phyloP scores from a whole-genome alignment of 2,329 filamentous ascomycete species.

The Fusarium sp. region DNA sequence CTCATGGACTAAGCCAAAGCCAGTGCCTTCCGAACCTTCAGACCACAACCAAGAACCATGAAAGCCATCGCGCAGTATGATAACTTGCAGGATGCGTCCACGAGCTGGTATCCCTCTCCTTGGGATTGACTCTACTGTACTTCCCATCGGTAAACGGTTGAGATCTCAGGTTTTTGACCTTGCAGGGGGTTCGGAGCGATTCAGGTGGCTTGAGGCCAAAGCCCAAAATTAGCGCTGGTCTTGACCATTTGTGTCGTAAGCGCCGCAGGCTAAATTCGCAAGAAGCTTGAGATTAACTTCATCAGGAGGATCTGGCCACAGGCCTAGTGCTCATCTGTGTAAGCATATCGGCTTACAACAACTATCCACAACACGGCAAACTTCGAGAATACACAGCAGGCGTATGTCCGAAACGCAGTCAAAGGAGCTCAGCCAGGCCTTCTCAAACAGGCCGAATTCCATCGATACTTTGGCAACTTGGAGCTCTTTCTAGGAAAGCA shows the following conservation, averaged over 20 bases:
- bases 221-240: conserved; percentile 13
- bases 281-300: conserved; percentile 16
- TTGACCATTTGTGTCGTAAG: conserved; percentile 12
- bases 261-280: conserved; percentile 29
- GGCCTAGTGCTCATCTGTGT: background rate
- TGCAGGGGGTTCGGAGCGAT: conserved; percentile 33
- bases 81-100: background rate
- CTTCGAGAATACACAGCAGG: background rate
- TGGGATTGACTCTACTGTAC: background rate
- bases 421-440: background rate
- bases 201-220: conserved; percentile 14
- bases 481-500: background rate
- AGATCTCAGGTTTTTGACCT: background rate
- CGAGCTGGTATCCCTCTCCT: background rate
- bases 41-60: background rate
- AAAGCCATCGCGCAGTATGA: background rate
- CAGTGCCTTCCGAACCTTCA: background rate
- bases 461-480: background rate
- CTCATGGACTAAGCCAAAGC: background rate
- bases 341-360: background rate
- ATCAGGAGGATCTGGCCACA: conserved; percentile 31
- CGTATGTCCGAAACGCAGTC: background rate
- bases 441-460: background rate
- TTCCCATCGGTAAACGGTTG: background rate
- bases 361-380: background rate